Conservation (phyloP, 768 basidiomycete genomes). For the Leccinum barrowsii region DNA sequence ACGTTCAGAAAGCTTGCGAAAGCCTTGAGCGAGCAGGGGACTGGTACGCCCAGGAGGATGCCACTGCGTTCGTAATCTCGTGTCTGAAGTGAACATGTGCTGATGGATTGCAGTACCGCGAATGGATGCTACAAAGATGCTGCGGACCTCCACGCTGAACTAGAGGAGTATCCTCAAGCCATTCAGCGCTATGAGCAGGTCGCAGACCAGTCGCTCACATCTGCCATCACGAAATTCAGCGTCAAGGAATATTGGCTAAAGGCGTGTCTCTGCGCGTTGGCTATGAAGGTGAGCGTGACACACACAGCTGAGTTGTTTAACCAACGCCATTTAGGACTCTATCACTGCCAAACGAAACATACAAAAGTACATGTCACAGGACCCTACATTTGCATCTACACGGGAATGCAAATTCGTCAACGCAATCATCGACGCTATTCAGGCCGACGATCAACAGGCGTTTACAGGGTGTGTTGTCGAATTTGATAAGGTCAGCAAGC, state of each 20-base stretch:
- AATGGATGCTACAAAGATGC: slow-evolving; percentile 96
- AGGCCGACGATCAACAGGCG: slow-evolving; percentile 62
- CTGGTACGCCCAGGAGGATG: slow-evolving; percentile 98
- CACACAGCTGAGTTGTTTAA: background rate
- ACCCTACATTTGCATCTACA: slow-evolving; percentile 81
- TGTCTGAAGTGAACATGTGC: background rate
- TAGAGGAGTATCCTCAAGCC: slow-evolving; percentile 82
- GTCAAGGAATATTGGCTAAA: slow-evolving; percentile 98
- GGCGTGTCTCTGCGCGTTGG: slow-evolving; percentile 83
- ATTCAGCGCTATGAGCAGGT: slow-evolving; percentile 90
- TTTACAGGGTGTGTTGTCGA: slow-evolving; percentile 87
- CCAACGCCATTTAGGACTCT: slow-evolving; percentile 57
- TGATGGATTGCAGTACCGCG: slow-evolving; percentile 63
- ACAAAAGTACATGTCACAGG: slow-evolving; percentile 72
- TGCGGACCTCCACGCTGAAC: slow-evolving; percentile 88
- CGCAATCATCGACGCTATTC: slow-evolving; percentile 73
- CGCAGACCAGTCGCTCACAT: slow-evolving; percentile 75
- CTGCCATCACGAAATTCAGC: slow-evolving; percentile 91
- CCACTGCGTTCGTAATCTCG: slow-evolving; percentile 70
- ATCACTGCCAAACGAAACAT: slow-evolving; percentile 81
- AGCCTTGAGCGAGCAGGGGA: slow-evolving; percentile 90
- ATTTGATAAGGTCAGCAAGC: slow-evolving; percentile 86
- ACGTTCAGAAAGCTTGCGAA: slow-evolving; percentile 84
- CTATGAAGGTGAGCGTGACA: slow-evolving; percentile 65
- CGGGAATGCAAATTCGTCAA: slow-evolving; percentile 89